These are phyloP conservation scores for Pythium angustatum DNA, from an alignment of 352 stramenopile genomes.

Conservation along the genomic window DNA sequence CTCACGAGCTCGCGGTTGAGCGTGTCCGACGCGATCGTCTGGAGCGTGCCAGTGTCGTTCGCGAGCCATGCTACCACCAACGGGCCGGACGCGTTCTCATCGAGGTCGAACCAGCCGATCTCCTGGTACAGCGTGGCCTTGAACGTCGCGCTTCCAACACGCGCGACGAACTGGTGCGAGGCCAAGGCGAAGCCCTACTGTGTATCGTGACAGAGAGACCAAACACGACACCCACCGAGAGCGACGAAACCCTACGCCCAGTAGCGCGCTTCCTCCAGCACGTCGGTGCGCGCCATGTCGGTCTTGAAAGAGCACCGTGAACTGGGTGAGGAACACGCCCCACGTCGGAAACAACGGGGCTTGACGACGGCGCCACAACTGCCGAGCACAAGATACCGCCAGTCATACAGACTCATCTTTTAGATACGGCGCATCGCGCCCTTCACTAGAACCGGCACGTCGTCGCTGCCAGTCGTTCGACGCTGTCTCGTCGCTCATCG, in stretches of 20 bases:
- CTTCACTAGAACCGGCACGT: neutral
- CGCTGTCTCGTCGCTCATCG: too few species aligned
- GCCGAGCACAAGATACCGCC: conserved; percentile 28
- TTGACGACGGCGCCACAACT: conserved; percentile 32
- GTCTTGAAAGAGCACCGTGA: conserved; percentile 40
- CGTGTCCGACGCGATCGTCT: conserved; percentile 41
- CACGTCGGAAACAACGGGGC: conserved; percentile 40
- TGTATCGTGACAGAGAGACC: conserved; percentile 30
- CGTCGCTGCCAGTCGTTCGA: conserved; percentile 1
- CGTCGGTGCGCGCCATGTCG: conserved; percentile 24
- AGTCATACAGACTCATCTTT: conserved; percentile 37
- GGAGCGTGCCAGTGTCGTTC: conserved; percentile 58
- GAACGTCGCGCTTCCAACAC: conserved; percentile 36
- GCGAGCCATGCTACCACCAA: conserved; percentile 52
- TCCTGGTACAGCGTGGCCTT: conserved; percentile 58
- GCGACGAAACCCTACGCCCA: conserved; percentile 39
- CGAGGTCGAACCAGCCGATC: conserved; percentile 66
- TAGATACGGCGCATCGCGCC: conserved; percentile 30
- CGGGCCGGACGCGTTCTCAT: conserved; percentile 55
- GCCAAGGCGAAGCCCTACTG: conserved; percentile 45
- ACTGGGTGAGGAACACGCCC: conserved; percentile 42
- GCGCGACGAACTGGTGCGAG: conserved; percentile 38
- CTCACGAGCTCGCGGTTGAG: conserved; percentile 40
- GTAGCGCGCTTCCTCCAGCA: conserved; percentile 27
- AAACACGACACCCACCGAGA: conserved; percentile 32